A percentile compares a stretch with the other conserved stretches of the same genome.
phyloP scores from a whole-genome alignment of 768 basidiomycete genomes.

The Mycena alexandri region DNA sequence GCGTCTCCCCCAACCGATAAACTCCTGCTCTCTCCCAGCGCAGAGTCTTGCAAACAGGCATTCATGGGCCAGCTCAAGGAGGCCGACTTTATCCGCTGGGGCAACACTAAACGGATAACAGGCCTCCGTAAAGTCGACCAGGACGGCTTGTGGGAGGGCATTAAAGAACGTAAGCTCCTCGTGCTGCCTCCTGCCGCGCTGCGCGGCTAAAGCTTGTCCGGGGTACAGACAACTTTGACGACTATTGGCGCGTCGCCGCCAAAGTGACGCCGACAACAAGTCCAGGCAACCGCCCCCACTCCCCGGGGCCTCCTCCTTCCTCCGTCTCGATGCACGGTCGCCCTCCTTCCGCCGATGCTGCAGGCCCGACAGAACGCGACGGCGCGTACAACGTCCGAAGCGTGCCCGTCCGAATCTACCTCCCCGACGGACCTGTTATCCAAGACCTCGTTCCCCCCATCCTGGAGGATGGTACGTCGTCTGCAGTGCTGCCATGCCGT shows the following conservation, averaged over 20 bases:
- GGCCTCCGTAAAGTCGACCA: conserved; percentile 91
- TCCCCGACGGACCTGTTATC: conserved; percentile 90
- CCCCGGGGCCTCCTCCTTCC: conserved; percentile 64
- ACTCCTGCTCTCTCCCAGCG: conserved; percentile 81
- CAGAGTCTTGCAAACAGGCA: conserved; percentile 91
- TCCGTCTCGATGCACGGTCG: conserved; percentile 74
- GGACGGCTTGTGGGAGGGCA: conserved; percentile 97
- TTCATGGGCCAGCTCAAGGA: conserved; percentile 98
- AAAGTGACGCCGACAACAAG: conserved; percentile 90
- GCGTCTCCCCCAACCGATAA: conserved; percentile 90
- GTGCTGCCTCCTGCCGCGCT: conserved; percentile 10
- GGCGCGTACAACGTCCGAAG: conserved; percentile 90
- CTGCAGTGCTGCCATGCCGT: conserved; percentile 19
- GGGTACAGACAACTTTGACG: conserved; percentile 90
- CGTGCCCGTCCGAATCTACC: conserved; percentile 89
- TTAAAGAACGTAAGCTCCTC: conserved; percentile 85
- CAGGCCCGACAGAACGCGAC: conserved; percentile 72
- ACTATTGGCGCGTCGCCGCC: conserved; percentile 94
- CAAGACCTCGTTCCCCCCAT: conserved; percentile 91
- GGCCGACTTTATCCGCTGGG: conserved; percentile 97
- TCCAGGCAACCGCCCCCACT: conserved; percentile 66
- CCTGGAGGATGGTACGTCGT: conserved; percentile 76
- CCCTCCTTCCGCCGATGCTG: conserved; percentile 74
- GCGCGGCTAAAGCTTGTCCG: conserved; percentile 5
- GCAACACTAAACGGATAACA: conserved; percentile 94